phyloP scores from a whole-genome alignment of 108 stramenopile species.

The Epithemia pelagica region DNA sequence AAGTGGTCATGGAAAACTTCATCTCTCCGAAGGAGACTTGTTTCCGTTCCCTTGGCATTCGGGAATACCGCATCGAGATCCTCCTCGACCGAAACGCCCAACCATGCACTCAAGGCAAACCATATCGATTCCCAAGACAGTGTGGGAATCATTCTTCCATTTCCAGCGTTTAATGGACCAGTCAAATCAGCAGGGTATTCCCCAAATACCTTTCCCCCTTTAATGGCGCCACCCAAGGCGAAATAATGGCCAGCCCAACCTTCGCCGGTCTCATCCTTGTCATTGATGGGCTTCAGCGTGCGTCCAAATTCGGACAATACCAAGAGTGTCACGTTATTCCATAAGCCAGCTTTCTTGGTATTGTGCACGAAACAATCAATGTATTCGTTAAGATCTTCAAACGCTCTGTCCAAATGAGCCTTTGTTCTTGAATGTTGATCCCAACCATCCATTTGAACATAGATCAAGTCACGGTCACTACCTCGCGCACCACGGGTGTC shows the following conservation, averaged over 20 bases:
- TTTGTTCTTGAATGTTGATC: slow-evolving; percentile 49
- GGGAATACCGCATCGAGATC: slow-evolving; percentile 2
- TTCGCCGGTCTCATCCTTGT: slow-evolving; percentile 34
- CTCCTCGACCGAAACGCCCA: slow-evolving; percentile 8
- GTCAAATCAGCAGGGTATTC: slow-evolving; percentile 33
- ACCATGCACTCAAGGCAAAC: slow-evolving; percentile 24
- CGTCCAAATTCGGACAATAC: slow-evolving; percentile 60
- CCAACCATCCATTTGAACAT: slow-evolving; percentile 44
- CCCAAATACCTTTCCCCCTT: slow-evolving; percentile 30
- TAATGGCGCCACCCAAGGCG: slow-evolving; percentile 26
- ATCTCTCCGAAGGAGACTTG: neutral
- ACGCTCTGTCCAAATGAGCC: slow-evolving; percentile 16
- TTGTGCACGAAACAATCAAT: slow-evolving; percentile 41
- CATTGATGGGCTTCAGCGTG: slow-evolving; percentile 27
- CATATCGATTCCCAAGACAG: slow-evolving; percentile 60
- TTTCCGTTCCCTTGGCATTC: neutral
- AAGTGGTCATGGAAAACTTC: too few relatives aligned
- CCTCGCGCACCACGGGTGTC: slow-evolving; percentile 15
- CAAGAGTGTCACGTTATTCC: slow-evolving; percentile 52
- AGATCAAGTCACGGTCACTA: slow-evolving; percentile 59
- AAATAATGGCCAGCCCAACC: slow-evolving; percentile 40
- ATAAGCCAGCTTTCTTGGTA: slow-evolving; percentile 40
- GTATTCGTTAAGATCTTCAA: slow-evolving; percentile 37
- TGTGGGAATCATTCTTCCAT: slow-evolving; percentile 62
- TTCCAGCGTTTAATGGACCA: slow-evolving; percentile 23